phyloP scores from a whole-genome alignment of 352 stramenopile genomes.

The Pythium periplocum region DNA sequence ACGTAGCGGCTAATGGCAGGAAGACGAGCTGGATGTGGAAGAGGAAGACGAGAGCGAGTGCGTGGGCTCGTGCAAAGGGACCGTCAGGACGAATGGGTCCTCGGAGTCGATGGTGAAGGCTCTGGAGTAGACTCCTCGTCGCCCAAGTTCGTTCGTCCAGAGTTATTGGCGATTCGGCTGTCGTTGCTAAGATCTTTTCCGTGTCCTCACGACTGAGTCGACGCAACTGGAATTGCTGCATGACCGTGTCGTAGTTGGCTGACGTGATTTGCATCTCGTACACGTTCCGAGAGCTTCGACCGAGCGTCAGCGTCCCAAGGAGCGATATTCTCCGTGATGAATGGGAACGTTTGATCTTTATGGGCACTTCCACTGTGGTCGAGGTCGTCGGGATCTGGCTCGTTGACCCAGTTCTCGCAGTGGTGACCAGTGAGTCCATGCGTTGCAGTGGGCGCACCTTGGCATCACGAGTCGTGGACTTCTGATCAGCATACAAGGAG shows the following conservation, averaged over 20 bases:
- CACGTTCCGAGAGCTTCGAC: conserved; percentile 2
- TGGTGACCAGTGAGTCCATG: too few relatives aligned
- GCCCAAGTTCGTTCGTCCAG: neutral
- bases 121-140: too few relatives aligned
- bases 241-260: conserved; percentile 14
- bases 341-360: too few relatives aligned
- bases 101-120: neutral
- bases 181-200: neutral
- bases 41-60: neutral
- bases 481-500: too few relatives aligned
- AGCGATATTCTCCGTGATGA: conserved; percentile 7
- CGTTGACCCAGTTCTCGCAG: too few relatives aligned
- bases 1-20: conserved; percentile 5
- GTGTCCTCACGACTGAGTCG: neutral
- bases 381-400: too few relatives aligned
- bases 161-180: neutral
- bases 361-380: too few relatives aligned
- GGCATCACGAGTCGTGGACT: too few relatives aligned
- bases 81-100: neutral
- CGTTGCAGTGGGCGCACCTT: too few relatives aligned
- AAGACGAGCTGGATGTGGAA: conserved; percentile 5
- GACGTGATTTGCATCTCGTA: neutral
- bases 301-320: conserved; percentile 5
- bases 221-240: conserved; percentile 7
- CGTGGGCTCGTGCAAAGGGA: neutral